These are phyloP conservation scores for Boletus edulis DNA, from an alignment of 768 basidiomycete genomes.

Conservation along the genomic window DNA sequence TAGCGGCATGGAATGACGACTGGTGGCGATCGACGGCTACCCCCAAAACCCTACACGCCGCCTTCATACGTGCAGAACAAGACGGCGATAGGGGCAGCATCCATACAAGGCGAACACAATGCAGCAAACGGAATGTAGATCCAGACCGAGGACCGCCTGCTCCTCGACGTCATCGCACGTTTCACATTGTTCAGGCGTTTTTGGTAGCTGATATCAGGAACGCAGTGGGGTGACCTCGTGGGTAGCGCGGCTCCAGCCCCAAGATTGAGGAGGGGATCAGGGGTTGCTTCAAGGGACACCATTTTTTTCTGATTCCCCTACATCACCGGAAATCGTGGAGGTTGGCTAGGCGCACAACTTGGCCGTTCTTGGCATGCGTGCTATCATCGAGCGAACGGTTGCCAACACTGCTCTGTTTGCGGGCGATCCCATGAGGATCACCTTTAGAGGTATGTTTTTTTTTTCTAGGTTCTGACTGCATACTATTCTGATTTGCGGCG, in stretches of 20 bases:
- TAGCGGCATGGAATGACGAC: not conserved
- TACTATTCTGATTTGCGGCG: no score
- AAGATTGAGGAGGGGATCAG: not conserved
- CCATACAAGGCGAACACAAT: slow-evolving; percentile 3
- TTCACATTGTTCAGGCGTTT: not conserved
- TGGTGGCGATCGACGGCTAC: slow-evolving; percentile 3
- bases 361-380: not conserved
- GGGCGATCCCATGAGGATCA: no score
- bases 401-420: no score
- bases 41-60: slow-evolving; percentile 14
- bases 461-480: no score
- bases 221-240: not conserved
- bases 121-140: not conserved
- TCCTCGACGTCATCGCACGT: not conserved
- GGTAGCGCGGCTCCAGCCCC: not conserved
- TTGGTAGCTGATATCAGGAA: not conserved
- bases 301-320: not conserved
- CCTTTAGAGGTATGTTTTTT: no score
- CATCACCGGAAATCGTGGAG: not conserved
- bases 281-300: not conserved
- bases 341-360: not conserved
- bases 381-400: not conserved
- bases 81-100: not conserved
- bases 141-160: not conserved
- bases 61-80: slow-evolving; percentile 8